These are phyloP conservation scores for Calendula officinalis DNA, from an alignment of 129 eudicot genomes.

Conservation along the genomic window DNA sequence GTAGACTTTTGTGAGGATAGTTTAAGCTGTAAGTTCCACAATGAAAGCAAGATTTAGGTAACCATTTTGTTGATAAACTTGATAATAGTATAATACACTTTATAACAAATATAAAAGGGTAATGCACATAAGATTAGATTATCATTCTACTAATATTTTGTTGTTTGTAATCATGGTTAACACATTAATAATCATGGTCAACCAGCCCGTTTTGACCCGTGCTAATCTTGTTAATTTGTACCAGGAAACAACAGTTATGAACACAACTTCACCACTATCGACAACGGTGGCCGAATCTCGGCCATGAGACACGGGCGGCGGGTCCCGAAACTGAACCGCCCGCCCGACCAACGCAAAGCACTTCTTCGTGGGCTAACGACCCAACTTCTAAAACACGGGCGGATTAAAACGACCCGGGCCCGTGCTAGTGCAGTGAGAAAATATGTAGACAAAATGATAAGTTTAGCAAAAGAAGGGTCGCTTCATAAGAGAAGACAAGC, in stretches of 20 bases:
- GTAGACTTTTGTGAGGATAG: neutral
- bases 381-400: conserved; percentile 82
- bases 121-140: too few relatives aligned
- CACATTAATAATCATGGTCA: too few relatives aligned
- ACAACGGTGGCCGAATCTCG: conserved; percentile 62
- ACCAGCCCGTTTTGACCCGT: too few relatives aligned
- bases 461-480: conserved; percentile 86
- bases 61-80: conserved; percentile 6
- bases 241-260: conserved; percentile 49
- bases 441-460: conserved; percentile 82
- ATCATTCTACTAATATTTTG: too few relatives aligned
- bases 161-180: neutral
- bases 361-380: conserved; percentile 86
- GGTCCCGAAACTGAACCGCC: conserved; percentile 89
- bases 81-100: too few relatives aligned
- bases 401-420: conserved; percentile 87
- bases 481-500: conserved; percentile 96
- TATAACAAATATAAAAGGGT: too few relatives aligned
- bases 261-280: conserved; percentile 46
- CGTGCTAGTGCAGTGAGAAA: conserved; percentile 90
- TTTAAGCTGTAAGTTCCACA: neutral
- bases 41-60: conserved; percentile 17
- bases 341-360: conserved; percentile 92
- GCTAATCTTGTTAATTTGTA: conserved; percentile 1
- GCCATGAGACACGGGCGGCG: conserved; percentile 90